Conservation (phyloP, 2,329 filamentous ascomycete species). For the Aureobasidium sp. region DNA sequence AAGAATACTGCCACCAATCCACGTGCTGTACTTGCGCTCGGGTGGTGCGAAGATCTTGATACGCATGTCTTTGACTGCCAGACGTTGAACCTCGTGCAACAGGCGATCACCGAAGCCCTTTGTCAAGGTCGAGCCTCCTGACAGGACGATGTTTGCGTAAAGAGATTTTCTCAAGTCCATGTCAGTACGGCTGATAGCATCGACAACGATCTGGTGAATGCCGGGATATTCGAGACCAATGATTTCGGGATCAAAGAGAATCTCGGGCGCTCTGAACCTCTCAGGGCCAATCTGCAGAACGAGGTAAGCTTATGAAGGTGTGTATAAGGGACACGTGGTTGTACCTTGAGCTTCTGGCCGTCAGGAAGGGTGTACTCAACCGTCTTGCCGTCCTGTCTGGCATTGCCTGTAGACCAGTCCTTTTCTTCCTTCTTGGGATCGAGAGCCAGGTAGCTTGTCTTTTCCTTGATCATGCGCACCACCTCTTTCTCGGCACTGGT, state of each 20-base stretch:
- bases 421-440: conserved; percentile 94
- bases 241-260: conserved; percentile 94
- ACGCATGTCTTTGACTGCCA: conserved; percentile 97
- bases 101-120: conserved; percentile 94
- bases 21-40: conserved; percentile 96
- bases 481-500: conserved; percentile 99
- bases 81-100: conserved; percentile 80
- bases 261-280: conserved; percentile 91
- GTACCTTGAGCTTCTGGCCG: conserved; percentile 84
- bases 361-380: conserved; percentile 88
- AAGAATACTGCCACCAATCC: conserved; percentile 97
- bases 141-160: conserved; percentile 95
- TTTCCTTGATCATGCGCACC: conserved; percentile 95
- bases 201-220: conserved; percentile 95
- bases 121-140: conserved; percentile 89
- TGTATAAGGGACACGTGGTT: neutral
- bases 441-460: conserved; percentile 80
- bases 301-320: conserved; percentile 1
- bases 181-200: conserved; percentile 90
- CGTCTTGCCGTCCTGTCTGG: conserved; percentile 67
- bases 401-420: conserved; percentile 69
- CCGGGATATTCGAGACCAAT: conserved; percentile 95
- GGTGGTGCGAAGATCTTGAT: conserved; percentile 99
- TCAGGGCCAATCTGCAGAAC: conserved; percentile 70
- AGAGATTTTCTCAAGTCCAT: conserved; percentile 90